These are phyloP conservation scores for Debaryomyces nepalensis DNA, from an alignment of 1,139 yeast species.

Conservation along the genomic window DNA sequence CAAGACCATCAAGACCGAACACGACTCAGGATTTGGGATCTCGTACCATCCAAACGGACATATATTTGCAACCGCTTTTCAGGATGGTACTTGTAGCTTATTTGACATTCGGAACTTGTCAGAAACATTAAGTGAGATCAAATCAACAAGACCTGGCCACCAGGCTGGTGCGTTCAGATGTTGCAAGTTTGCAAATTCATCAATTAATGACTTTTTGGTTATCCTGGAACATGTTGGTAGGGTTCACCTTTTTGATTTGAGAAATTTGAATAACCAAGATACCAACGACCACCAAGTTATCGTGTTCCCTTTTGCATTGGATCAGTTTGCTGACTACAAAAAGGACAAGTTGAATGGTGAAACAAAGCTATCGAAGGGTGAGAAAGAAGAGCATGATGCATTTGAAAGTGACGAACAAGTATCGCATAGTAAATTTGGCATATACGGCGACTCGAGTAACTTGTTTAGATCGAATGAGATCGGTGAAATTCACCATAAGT, in stretches of 20 bases:
- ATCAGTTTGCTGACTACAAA: constrained; percentile 42
- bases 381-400: constrained; percentile 2
- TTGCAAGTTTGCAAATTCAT: constrained; percentile 70
- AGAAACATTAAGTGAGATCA: constrained; percentile 56
- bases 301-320: constrained; percentile 52
- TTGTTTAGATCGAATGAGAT: constrained; percentile 5
- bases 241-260: constrained; percentile 79
- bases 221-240: constrained; percentile 86
- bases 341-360: constrained; percentile 12
- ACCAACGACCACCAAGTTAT: constrained; percentile 69
- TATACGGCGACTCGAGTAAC: constrained; percentile 9
- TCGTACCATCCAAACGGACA: constrained; percentile 76
- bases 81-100: constrained; percentile 78
- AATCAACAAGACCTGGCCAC: constrained; percentile 64
- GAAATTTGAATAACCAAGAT: constrained; percentile 58
- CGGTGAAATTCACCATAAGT: constrained; percentile 1
- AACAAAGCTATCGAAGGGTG: neutral
- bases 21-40: constrained; percentile 84
- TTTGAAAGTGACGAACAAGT: neutral
- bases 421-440: constrained; percentile 6
- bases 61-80: constrained; percentile 80
- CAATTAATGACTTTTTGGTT: constrained; percentile 71
- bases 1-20: constrained; percentile 52
- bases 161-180: constrained; percentile 66
- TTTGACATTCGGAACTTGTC: constrained; percentile 72